Evolutionary conservation across 2,329 filamentous ascomycete species (phyloP), one percentile per base, ranked within the genome.

Genomic region (Colletotrichum sp.): DNA sequence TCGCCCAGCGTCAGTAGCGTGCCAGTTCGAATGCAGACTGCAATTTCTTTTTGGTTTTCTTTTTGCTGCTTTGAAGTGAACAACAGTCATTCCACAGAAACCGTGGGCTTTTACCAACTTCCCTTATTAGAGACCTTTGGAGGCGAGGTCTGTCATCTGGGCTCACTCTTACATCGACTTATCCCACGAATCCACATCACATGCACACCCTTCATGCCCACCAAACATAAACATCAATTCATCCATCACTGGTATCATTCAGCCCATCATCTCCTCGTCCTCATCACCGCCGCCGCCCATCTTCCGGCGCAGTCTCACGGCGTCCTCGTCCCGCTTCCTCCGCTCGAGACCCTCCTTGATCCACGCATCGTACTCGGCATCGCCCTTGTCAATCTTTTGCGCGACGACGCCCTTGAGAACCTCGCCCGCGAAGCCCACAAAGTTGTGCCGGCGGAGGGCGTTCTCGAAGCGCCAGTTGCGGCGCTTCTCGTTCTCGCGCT

Each of bases 381-480:
- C 87, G 4, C 90, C 86, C 1, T 91, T 88, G 0, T 92, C 93
- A 55, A 98, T 83, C 88, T 98, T 98, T 77, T 87, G 84, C 78
- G 86, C 89, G n/a, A 95, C 94, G 6, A 98, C 96, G 1, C 93
- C 94, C 88, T 97, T 98, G 80, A 98, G 87, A 77, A 98, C 89
- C 87, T 98, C 96, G 15, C 95, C 96, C 5, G 96, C 94, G 81
- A 99, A 98, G 0, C 96, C 96, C 1, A 99, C 95, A 87, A 99
- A 99, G 85, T 99, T 99, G 85, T 98, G 96, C 80, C 95, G 89
- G 77, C 97, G 88, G 81, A 99, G 88, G 13, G 96, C 94, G 85
- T 99, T 99, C 90, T 99, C 97, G 90, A 97, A 98, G 82, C 93
- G 91, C 97, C 97, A 99, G 78, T 93, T 94, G 74, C 90, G 90